Conservation (phyloP, 305 asterid species). For the Fraxinus nigra region DNA sequence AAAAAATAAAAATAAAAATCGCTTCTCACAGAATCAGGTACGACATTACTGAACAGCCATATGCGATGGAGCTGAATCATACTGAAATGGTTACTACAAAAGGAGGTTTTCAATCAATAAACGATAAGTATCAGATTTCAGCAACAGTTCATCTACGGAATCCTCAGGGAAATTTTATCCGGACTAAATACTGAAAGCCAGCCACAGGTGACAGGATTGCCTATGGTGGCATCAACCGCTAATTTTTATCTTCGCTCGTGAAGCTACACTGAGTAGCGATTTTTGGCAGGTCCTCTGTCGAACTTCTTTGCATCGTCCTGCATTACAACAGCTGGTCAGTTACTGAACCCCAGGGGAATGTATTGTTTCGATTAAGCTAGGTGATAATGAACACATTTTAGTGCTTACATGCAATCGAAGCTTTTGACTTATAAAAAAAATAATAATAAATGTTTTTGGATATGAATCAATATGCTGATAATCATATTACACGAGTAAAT, state of each 20-base stretch:
- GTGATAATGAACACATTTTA: not conserved
- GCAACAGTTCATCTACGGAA: not conserved
- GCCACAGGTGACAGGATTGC: not conserved
- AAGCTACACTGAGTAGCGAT: conserved; percentile 48
- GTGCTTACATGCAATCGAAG: not conserved
- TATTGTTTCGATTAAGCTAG: not conserved
- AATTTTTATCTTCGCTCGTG: not conserved
- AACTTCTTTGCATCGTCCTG: conserved; percentile 80
- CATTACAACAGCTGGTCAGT: conserved; percentile 20
- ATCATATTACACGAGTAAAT: not conserved
- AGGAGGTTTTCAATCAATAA: not conserved
- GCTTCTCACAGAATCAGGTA: not conserved
- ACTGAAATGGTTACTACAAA: not conserved
- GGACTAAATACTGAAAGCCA: not conserved
- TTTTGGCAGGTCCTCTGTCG: conserved; percentile 59
- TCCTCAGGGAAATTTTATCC: not conserved
- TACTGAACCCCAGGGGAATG: not conserved
- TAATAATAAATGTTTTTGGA: not conserved
- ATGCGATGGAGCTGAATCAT: not conserved
- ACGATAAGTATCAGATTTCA: not conserved
- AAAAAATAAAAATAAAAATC: too few species aligned
- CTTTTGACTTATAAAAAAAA: not conserved
- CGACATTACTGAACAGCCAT: not conserved
- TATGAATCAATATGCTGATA: not conserved
- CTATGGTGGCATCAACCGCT: not conserved